These are phyloP conservation scores for Choiromyces venosus DNA, from an alignment of 495 filamentous ascomycete species.

Conservation along the genomic window DNA sequence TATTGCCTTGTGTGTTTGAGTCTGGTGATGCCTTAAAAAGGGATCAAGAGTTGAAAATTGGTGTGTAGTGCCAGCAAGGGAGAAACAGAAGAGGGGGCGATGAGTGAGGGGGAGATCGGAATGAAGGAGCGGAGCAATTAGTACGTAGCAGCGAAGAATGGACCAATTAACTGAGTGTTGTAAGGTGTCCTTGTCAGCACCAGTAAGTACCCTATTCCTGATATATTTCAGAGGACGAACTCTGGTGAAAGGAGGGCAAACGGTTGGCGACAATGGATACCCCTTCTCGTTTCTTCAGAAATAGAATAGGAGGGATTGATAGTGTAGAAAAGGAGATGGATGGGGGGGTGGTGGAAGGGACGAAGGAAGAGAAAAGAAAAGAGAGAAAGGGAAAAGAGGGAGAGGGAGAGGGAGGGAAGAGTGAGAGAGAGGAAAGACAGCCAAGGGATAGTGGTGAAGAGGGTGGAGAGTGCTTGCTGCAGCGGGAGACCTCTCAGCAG, in stretches of 20 bases:
- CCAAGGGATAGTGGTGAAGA: constrained; percentile 7
- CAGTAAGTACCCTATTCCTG: background rate
- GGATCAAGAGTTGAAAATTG: background rate
- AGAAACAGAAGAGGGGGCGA: background rate
- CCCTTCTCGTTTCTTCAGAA: background rate
- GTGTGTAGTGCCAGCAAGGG: background rate
- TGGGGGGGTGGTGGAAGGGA: constrained; percentile 21
- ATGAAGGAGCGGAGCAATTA: background rate
- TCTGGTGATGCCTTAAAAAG: background rate
- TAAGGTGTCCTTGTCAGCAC: background rate
- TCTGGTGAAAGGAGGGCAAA: background rate
- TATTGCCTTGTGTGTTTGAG: background rate
- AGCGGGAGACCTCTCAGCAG: background rate
- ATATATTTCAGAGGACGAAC: background rate
- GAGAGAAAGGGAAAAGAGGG: constrained; percentile 35
- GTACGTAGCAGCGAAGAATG: background rate
- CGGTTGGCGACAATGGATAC: background rate
- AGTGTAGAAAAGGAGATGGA: constrained; percentile 11
- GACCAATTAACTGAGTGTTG: constrained; percentile 3
- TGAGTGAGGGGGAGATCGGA: constrained; percentile 3
- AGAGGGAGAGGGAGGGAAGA: constrained; percentile 32
- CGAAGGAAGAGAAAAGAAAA: constrained; percentile 30
- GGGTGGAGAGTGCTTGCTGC: constrained; percentile 11
- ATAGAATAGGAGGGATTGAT: constrained; percentile 4
- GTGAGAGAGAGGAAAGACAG: constrained; percentile 23